Evolutionary conservation across 2,329 filamentous ascomycete genomes (phyloP), one percentile per base, ranked within the genome.

Genomic region (Penicillium sp.): DNA sequence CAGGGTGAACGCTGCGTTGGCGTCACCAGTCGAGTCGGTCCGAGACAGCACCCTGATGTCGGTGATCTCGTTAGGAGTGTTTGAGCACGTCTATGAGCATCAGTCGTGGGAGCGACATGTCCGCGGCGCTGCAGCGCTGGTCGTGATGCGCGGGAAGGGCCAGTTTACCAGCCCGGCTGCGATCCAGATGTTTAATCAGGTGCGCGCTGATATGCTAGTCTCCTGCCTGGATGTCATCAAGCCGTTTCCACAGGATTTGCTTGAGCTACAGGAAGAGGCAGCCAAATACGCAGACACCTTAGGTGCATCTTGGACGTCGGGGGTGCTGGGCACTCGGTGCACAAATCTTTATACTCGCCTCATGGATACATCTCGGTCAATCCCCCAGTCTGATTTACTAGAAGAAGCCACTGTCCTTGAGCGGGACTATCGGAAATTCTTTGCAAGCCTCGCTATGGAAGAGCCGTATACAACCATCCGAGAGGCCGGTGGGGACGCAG

Each of bases 11-110:
- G 7, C 9, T 3, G 56, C 55, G 1, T 34, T 59, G 30, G 42
- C 49, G 8, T 57, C 47, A 1, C 55, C 56, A 0, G 26, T 33
- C 4, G 55, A 58, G 15, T 52, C 45, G 0, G 15, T 53, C 16
- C 53, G 55, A 32, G 56, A 59, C 33, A 56, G 54, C 18, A 56
- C 48, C 4, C 30, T 58, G 31, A 57, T 58, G 54, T 50, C 57
- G 1, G 49, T 59, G 1, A 58, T 59, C n/a, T 57, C 52, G 3
- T 25, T 59, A 3, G 55, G 54, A 0, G 40, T 59, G 0, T 59
- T 59, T n/a, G 57, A 59, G 33, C 47, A 57, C 14, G 41, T 55
- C 33, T 53, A 55, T 3, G 37, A 47, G 2, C 47, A 43, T 14
- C 34, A 52, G 11, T 51, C 53, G 1, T 59, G 55, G 55, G 35